These are phyloP conservation scores for Delphinella strobiligena DNA, from an alignment of 2,329 filamentous ascomycete species.

Conservation along the genomic window DNA sequence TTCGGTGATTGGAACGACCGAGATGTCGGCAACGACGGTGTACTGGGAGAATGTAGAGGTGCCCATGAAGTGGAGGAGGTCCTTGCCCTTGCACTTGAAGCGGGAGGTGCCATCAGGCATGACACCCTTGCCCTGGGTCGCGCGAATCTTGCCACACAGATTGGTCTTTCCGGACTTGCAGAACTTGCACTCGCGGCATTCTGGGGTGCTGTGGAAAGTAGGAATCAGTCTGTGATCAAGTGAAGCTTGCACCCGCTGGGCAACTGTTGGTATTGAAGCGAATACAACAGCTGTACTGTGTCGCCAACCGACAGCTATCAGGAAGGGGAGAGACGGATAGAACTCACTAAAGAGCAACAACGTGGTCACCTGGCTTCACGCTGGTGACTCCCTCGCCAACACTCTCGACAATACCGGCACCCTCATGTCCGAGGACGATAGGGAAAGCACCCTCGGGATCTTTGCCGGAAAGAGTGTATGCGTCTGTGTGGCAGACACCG, in stretches of 20 bases:
- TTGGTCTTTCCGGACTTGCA: conserved; percentile 99
- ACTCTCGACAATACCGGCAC: conserved; percentile 84
- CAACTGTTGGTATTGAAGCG: neutral
- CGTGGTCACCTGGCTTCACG: conserved; percentile 87
- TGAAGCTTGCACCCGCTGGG: too few species aligned
- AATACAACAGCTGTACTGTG: too few species aligned
- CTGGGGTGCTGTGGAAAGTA: conserved; percentile 60
- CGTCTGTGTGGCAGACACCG: conserved; percentile 98
- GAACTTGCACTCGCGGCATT: conserved; percentile 98
- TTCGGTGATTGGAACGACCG: conserved; percentile 81
- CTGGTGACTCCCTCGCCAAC: conserved; percentile 90
- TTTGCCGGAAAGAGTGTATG: conserved; percentile 91
- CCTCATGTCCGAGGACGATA: conserved; percentile 79
- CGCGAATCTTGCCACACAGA: conserved; percentile 96
- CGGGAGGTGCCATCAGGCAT: conserved; percentile 96
- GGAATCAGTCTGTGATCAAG: conserved; percentile 12
- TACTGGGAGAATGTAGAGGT: conserved; percentile 98
- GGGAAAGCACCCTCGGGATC: conserved; percentile 94
- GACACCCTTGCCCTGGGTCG: conserved; percentile 87
- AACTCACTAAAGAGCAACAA: conserved; percentile 72
- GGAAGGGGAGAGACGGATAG: conserved; percentile 2
- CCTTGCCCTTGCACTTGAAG: conserved; percentile 90
- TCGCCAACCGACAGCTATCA: too few species aligned
- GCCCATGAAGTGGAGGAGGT: conserved; percentile 97
- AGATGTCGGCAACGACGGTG: conserved; percentile 97